Conservation (phyloP, 2,329 filamentous ascomycete genomes). For the Fusarium pseudonygamai region DNA sequence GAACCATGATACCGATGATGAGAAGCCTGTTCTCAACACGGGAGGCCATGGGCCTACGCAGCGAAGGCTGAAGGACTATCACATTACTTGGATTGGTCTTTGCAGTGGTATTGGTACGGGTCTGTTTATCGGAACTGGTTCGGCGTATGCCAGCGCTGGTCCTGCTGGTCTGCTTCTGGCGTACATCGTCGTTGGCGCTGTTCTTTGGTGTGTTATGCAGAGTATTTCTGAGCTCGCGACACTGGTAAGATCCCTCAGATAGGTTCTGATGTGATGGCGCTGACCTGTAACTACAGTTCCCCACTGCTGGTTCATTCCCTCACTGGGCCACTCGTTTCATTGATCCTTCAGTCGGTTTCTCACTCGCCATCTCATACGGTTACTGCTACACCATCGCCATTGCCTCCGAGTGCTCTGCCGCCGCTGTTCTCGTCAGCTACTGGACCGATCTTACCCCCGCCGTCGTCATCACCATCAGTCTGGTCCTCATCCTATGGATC, state of each 20-base stretch:
- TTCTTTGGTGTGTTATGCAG: slow-evolving; percentile 42
- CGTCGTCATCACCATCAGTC: slow-evolving; percentile 60
- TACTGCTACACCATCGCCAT: slow-evolving; percentile 41
- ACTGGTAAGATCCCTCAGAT: slow-evolving; percentile 8
- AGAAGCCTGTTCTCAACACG: slow-evolving; percentile 35
- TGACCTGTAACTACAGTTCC: slow-evolving; percentile 11
- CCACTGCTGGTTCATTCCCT: slow-evolving; percentile 39
- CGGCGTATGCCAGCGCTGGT: slow-evolving; percentile 38
- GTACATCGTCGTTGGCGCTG: slow-evolving; percentile 33
- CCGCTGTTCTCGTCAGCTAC: slow-evolving; percentile 34
- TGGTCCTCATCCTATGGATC: slow-evolving; percentile 62
- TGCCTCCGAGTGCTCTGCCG: slow-evolving; percentile 37
- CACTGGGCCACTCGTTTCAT: slow-evolving; percentile 42
- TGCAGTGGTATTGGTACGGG: slow-evolving; percentile 40
- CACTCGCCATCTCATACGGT: slow-evolving; percentile 37
- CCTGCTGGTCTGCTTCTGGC: slow-evolving; percentile 38
- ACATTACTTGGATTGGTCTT: slow-evolving; percentile 41
- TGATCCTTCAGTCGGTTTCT: slow-evolving; percentile 38
- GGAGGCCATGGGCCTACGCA: slow-evolving; percentile 38
- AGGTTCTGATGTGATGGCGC: not conserved
- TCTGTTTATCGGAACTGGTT: slow-evolving; percentile 38
- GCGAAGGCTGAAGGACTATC: slow-evolving; percentile 34
- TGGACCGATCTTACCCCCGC: slow-evolving; percentile 39
- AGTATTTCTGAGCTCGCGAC: slow-evolving; percentile 40
- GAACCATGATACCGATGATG: not conserved